Percentiles rank a stretch among this genome's conserved stretches.
These are phyloP conservation scores for Colletotrichum magnum DNA, from an alignment of 2,329 filamentous ascomycete species.

Conservation along the genomic window DNA sequence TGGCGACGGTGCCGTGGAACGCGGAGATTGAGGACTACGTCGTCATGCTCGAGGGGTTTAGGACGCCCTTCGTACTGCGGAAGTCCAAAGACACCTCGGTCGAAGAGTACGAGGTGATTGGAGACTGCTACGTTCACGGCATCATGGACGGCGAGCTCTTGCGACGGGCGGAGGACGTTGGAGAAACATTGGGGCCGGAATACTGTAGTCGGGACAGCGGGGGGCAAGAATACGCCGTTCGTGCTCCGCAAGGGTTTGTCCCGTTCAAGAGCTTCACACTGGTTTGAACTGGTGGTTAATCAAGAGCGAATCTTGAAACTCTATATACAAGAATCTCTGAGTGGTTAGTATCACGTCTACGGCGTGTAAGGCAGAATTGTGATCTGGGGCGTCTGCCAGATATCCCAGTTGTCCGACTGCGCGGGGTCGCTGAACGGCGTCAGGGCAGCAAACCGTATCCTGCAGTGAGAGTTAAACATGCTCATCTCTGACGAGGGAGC, in stretches of 20 bases:
- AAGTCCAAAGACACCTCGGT: not conserved
- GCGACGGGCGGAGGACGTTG: not conserved
- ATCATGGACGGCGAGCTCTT: conserved; percentile 20
- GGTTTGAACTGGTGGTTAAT: not conserved
- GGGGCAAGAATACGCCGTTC: conserved; percentile 10
- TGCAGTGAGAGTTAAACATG: not conserved
- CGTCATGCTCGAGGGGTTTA: conserved; percentile 51
- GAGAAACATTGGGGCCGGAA: not conserved
- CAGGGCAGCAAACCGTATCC: conserved; percentile 46
- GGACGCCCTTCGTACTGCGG: conserved; percentile 50
- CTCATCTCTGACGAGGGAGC: no score
- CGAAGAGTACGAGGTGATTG: not conserved
- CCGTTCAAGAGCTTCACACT: not conserved
- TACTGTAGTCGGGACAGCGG: not conserved
- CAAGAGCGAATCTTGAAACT: not conserved
- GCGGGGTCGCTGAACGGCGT: conserved; percentile 45
- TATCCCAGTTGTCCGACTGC: conserved; percentile 43
- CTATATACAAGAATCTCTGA: not conserved
- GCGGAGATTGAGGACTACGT: conserved; percentile 45
- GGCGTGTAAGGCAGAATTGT: conserved; percentile 21
- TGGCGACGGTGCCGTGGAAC: conserved; percentile 20
- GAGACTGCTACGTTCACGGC: conserved; percentile 24
- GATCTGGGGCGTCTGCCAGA: conserved; percentile 44
- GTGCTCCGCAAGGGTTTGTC: conserved; percentile 10
- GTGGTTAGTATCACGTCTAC: not conserved